Percentiles rank a stretch among this genome's conserved stretches.
These are phyloP conservation scores for Zymoseptoria tritici DNA, from an alignment of 2,329 filamentous ascomycete genomes.

Conservation along the genomic window DNA sequence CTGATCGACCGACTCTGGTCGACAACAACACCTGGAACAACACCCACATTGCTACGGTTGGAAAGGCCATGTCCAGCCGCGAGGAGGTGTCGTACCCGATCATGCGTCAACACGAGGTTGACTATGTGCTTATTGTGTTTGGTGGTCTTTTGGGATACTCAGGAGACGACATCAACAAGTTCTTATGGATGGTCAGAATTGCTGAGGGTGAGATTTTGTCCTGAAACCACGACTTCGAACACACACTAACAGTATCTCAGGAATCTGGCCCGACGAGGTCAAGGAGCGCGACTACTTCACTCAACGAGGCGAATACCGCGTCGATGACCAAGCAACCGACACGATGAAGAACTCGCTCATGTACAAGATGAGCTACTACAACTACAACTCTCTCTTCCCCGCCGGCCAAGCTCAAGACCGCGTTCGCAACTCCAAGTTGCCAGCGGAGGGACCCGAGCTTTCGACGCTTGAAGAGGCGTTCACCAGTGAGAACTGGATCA, in stretches of 20 bases:
- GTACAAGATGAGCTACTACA: conserved; percentile 99
- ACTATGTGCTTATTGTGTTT: conserved; percentile 97
- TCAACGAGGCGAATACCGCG: conserved; percentile 81
- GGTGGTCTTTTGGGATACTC: conserved; percentile 94
- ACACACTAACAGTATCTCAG: conserved; percentile 15
- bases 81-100: conserved; percentile 99
- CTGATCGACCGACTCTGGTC: conserved; percentile 89
- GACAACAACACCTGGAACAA: conserved; percentile 99
- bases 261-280: conserved; percentile 97
- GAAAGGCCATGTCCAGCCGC: conserved; percentile 95
- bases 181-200: conserved; percentile 99
- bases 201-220: conserved; percentile 61
- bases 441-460: conserved; percentile 76
- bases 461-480: conserved; percentile 93
- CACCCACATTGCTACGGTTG: conserved; percentile 97
- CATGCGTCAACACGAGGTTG: conserved; percentile 95
- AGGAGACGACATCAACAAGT: conserved; percentile 99
- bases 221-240: background rate
- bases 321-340: conserved; percentile 86
- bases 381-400: conserved; percentile 87
- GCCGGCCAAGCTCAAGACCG: conserved; percentile 83
- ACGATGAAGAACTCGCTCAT: conserved; percentile 99
- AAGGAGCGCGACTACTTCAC: conserved; percentile 98
- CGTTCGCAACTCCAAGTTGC: conserved; percentile 72
- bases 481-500: conserved; percentile 99